Percentiles rank a stretch among this genome's conserved stretches.
Evolutionary conservation across 148 eudicot genomes (phyloP).

Genomic region (Rhododendron ferrugineum): DNA sequence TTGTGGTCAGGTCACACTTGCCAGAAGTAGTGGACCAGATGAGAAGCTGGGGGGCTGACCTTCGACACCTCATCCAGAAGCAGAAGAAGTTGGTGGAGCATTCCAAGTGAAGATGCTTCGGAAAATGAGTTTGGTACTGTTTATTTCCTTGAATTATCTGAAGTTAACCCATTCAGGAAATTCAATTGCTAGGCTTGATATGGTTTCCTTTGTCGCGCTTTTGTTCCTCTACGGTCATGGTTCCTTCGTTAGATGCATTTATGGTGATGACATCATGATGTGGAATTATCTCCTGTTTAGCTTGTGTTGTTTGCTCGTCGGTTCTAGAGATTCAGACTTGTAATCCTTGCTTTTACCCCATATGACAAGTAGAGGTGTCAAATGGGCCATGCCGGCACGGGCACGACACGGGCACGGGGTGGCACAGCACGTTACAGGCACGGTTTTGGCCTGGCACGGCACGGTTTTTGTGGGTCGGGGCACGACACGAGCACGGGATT

Average conservation of each 20-base stretch:
- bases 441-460: too few species aligned
- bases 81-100: too few species aligned
- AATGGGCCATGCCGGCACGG: too few species aligned
- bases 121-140: not conserved
- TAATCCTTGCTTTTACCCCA: constrained; percentile 74
- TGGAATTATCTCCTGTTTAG: constrained; percentile 13
- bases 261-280: constrained; percentile 21
- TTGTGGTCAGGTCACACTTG: too few species aligned
- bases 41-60: too few species aligned
- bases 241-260: constrained; percentile 11
- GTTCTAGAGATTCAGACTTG: constrained; percentile 10
- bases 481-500: too few species aligned
- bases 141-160: not conserved
- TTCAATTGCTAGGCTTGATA: not conserved
- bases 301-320: constrained; percentile 28
- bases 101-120: not conserved
- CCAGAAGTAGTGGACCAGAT: too few species aligned
- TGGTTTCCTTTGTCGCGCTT: constrained; percentile 3
- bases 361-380: too few species aligned
- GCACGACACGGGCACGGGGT: too few species aligned
- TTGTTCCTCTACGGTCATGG: not conserved
- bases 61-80: too few species aligned
- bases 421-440: too few species aligned
- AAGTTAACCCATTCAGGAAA: not conserved
- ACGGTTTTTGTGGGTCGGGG: too few species aligned